phyloP scores from a whole-genome alignment of 1,139 yeast genomes.

The Pichia sp. region DNA sequence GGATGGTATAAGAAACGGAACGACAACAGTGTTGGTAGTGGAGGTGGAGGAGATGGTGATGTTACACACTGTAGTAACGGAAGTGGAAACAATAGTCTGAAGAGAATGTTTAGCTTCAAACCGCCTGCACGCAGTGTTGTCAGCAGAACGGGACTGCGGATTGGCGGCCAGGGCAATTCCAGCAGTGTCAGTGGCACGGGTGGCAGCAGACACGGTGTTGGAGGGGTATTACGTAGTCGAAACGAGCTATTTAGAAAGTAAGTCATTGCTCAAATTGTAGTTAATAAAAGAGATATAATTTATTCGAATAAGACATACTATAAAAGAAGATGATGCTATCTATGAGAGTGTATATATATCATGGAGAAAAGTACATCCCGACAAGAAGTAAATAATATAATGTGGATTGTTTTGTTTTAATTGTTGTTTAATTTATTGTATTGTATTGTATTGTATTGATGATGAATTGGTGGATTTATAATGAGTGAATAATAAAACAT shows the following conservation, averaged over 20 bases:
- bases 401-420: too few relatives aligned
- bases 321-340: too few relatives aligned
- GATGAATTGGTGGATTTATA: too few relatives aligned
- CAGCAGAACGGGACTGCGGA: conserved; percentile 1
- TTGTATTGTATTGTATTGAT: neutral
- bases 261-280: neutral
- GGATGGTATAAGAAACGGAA: neutral
- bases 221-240: conserved; percentile 1
- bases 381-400: too few relatives aligned
- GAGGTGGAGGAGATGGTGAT: neutral
- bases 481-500: too few relatives aligned
- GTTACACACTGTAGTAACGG: neutral
- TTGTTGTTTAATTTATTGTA: neutral
- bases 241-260: conserved; percentile 1
- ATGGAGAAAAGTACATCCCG: too few relatives aligned
- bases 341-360: too few relatives aligned
- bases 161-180: too few relatives aligned
- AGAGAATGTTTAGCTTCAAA: conserved; percentile 1
- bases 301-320: too few relatives aligned
- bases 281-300: too few relatives aligned
- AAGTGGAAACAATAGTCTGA: neutral
- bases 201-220: neutral
- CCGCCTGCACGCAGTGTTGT: conserved; percentile 2
- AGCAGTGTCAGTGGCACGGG: neutral
- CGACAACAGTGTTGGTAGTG: neutral